These are phyloP conservation scores for Xylariaceae sp. DNA, from an alignment of 2,329 filamentous ascomycete species.

Conservation along the genomic window DNA sequence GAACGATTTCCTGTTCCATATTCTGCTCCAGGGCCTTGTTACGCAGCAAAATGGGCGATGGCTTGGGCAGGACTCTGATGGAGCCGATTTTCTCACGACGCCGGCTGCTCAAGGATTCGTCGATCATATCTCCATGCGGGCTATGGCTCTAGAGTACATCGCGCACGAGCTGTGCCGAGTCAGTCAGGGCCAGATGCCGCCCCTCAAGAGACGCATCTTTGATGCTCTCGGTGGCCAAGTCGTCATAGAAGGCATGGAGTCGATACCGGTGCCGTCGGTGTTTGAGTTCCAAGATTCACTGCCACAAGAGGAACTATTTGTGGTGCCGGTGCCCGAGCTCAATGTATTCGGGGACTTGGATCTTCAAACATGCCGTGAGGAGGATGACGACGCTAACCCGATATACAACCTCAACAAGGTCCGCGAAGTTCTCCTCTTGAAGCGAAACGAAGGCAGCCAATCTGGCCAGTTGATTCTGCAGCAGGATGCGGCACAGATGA, in stretches of 20 bases:
- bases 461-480: constrained; percentile 44
- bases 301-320: constrained; percentile 46
- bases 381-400: constrained; percentile 50
- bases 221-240: constrained; percentile 75
- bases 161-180: constrained; percentile 78
- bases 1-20: constrained; percentile 72
- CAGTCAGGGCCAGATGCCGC: constrained; percentile 63
- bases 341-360: constrained; percentile 62
- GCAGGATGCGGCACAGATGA: constrained; percentile 46
- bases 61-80: constrained; percentile 60
- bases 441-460: constrained; percentile 56
- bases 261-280: constrained; percentile 65
- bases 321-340: constrained; percentile 47
- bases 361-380: constrained; percentile 57
- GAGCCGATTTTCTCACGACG: constrained; percentile 63
- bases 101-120: constrained; percentile 64
- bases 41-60: constrained; percentile 65
- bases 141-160: constrained; percentile 77
- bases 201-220: constrained; percentile 62
- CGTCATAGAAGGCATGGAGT: constrained; percentile 58
- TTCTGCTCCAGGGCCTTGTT: constrained; percentile 67
- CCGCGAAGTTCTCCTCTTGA: constrained; percentile 67
- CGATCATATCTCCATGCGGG: constrained; percentile 72
- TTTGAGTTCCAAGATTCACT: constrained; percentile 95
- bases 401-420: constrained; percentile 67